Evolutionary conservation across 139 green algal genomes (phyloP).

Genomic region (Chlorella sorokiniana): DNA sequence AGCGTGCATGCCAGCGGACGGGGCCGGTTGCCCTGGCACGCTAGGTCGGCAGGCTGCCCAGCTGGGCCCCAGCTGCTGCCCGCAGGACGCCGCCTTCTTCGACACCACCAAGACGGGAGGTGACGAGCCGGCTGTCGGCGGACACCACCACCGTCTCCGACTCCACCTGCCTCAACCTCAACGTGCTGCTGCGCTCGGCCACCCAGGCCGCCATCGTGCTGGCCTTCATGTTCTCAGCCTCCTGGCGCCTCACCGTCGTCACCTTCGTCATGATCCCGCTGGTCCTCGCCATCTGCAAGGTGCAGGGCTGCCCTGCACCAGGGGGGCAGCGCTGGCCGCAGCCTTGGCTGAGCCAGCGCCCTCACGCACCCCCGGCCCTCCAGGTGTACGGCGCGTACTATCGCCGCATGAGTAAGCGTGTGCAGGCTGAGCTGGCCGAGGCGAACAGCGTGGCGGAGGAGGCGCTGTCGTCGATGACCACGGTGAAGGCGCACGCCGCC

Average conservation of each 20-base stretch:
- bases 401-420: constrained; percentile 68
- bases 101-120: constrained; percentile 70
- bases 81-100: constrained; percentile 84
- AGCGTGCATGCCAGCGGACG: not conserved
- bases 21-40: not conserved
- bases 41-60: constrained; percentile 35
- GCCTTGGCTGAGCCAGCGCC: not conserved
- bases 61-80: constrained; percentile 57
- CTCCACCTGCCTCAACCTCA: constrained; percentile 80
- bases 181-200: constrained; percentile 71
- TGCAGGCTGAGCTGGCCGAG: constrained; percentile 75
- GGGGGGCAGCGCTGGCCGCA: not conserved
- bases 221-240: constrained; percentile 83
- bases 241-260: constrained; percentile 81
- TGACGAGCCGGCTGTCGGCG: constrained; percentile 64
- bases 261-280: constrained; percentile 84
- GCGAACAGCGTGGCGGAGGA: constrained; percentile 85
- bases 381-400: constrained; percentile 83
- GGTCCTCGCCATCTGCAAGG: constrained; percentile 73
- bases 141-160: constrained; percentile 83
- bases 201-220: constrained; percentile 58
- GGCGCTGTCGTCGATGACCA: constrained; percentile 67
- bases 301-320: constrained; percentile 21
- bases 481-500: constrained; percentile 77
- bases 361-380: not conserved